Base-by-base conservation (phyloP, 331 rosid genomes). In the Erythrophleum ivorense region DNA sequence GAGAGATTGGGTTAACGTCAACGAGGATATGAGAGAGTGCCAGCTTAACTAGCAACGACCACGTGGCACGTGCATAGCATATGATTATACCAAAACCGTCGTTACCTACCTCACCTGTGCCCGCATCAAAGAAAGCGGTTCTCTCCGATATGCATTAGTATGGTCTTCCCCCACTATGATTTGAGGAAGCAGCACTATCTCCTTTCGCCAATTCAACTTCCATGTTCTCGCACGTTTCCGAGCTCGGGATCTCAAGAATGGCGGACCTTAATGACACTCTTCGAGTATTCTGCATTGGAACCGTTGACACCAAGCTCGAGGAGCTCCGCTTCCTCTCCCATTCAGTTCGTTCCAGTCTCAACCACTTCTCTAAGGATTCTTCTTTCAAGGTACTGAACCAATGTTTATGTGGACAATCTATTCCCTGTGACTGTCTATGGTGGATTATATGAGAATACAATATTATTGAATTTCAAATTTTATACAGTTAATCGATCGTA, bases 251-350 rank as follows among this genome's bases (percentile, higher is more conserved):
- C 73, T 79, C 71, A 12, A 57, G 38, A 77, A 92, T 90, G 94
- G 71, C 65, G 33, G 43, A 73, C 29, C 46, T 9, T 18, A 53
- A 46, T 50, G 65, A 82, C 59, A 50, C 50, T 45, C 84, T 54
- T 82, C 89, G 85, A 14, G 92, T 95, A 60, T 89, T 91, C 81
- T 91, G 97, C 79, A 75, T 95, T 76, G 99, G 92, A 75, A 93
- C 97, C 29, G 86, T 92, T 50, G 97, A 95, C 80, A 87, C 98
- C 38, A 95, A 95, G 91, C 91, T 91, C 53, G 84, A 89, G 52
- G 97, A 95, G 79, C 97, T 93, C 84, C 90, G 80, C 14, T 95
- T 89, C 86, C 89, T 95, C 76, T 82, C 89, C 76, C 75, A 89
- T 50, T 84, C 91, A 3, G 87, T 95, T 75, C 96, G 88, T 54